Evolutionary conservation across 2,329 filamentous ascomycete genomes (phyloP), one percentile per base, ranked within the genome.

Genomic region (Chrysoporthe deuterocubensis): DNA sequence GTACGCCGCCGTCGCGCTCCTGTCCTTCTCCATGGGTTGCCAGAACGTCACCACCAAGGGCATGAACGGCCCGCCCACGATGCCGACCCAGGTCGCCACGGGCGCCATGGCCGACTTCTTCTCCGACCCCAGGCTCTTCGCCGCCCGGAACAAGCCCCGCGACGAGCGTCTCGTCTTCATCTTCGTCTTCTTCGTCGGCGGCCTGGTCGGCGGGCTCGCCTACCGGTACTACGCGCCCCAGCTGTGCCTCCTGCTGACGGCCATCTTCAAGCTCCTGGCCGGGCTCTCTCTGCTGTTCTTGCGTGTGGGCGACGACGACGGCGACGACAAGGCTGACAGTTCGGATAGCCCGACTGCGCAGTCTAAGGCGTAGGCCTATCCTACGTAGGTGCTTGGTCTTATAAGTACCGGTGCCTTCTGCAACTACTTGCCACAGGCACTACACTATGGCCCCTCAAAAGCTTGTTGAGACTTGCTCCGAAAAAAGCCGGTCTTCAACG

Each of bases 1-100:
- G 63, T 65, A 65, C 9, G 52, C 40, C 21, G 63, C 63, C 43
- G 63, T 65, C 21, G 63, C 63, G 43, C 63, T 65, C 18, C 43
- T 65, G 6, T 65, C 63, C 4, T 65, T 65, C 54, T 65, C 63
- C 52, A 65, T 65, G 63, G 63, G 63, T 16, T 65, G 63, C 13
- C 63, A 65, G 40, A 65, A 65, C 18, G 63, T 65, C 54, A 65
- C 63, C 16, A 65, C 63, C 13, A 65, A 65, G 63, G 63, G 63
- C 42, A 65, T 65, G 63, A 65, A 65, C 13, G 63, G 63, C 18
- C 63, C 63, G 43, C 63, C 63, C 9, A 65, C 63, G 26, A 65
- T 65, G 52, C 63, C 63, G 42, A 65, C 63, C 16, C 63, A 65
- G 63, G 63, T 65, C 43, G 63, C 63, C 21, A 65, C 63, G 5